Percentiles rank a stretch among this genome's conserved stretches.
Evolutionary conservation across 352 stramenopile genomes (phyloP).

Genomic region (Globisporangium viniferum): DNA sequence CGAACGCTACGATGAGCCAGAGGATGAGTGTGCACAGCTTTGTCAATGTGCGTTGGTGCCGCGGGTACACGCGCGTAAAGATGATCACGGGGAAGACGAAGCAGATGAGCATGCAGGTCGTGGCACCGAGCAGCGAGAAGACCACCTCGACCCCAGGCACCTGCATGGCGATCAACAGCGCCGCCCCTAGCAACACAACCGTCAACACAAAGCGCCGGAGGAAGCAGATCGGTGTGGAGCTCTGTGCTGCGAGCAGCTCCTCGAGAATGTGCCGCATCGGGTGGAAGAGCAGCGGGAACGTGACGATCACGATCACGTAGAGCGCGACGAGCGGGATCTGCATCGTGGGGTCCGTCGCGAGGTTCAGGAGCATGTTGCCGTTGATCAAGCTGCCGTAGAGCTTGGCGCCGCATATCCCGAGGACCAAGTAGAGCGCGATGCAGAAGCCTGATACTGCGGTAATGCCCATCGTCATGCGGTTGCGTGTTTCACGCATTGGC

Average conservation of each 20-base stretch:
- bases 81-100: slow-evolving; percentile 70
- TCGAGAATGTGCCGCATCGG: slow-evolving; percentile 36
- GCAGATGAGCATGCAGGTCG: slow-evolving; percentile 68
- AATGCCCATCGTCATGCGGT: background rate
- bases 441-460: background rate
- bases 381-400: slow-evolving; percentile 4
- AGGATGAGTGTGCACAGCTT: slow-evolving; percentile 33
- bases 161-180: slow-evolving; percentile 32
- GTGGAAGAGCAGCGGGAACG: slow-evolving; percentile 53
- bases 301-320: slow-evolving; percentile 40
- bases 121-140: slow-evolving; percentile 66
- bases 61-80: slow-evolving; percentile 59
- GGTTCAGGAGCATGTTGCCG: slow-evolving; percentile 54
- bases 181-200: slow-evolving; percentile 18
- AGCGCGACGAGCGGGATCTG: slow-evolving; percentile 39
- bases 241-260: slow-evolving; percentile 20
- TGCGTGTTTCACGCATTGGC: background rate
- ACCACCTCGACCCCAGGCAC: slow-evolving; percentile 59
- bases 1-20: slow-evolving; percentile 34
- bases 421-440: background rate
- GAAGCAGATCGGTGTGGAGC: background rate
- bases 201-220: background rate
- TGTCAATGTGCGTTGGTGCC: slow-evolving; percentile 31
- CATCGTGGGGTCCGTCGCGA: slow-evolving; percentile 39
- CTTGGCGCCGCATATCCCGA: background rate